Conservation (phyloP, 108 stramenopile species). For the Phaeodactylum tricornutum region DNA sequence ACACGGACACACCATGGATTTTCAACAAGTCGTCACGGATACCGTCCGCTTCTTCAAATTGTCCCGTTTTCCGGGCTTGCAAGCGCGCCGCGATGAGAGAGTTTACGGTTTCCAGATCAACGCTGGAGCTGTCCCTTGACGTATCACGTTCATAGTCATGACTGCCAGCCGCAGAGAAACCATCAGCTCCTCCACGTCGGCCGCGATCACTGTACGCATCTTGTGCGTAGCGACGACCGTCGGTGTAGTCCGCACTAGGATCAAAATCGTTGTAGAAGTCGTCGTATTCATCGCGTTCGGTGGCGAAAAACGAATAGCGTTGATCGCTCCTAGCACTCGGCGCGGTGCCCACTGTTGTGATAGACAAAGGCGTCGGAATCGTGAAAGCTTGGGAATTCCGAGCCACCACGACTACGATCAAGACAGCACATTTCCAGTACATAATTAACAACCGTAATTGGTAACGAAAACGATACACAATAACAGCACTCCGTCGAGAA, state of each 20-base stretch:
- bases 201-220: background rate
- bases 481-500: too few species aligned
- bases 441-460: too few species aligned
- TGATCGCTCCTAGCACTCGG: too few species aligned
- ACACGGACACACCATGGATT: slow-evolving; percentile 47
- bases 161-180: slow-evolving; percentile 3
- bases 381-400: too few species aligned
- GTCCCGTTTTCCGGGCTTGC: slow-evolving; percentile 19
- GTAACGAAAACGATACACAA: too few species aligned
- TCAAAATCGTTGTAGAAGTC: slow-evolving; percentile 37
- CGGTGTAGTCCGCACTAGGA: slow-evolving; percentile 14
- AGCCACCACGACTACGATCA: too few species aligned
- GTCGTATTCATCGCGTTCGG: slow-evolving; percentile 24
- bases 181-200: slow-evolving; percentile 15
- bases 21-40: slow-evolving; percentile 47
- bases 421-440: too few species aligned
- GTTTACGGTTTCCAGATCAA: slow-evolving; percentile 35
- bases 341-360: too few species aligned
- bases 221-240: background rate
- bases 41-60: slow-evolving; percentile 66
- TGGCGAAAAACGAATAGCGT: too few species aligned
- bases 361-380: too few species aligned
- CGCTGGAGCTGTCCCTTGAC: slow-evolving; percentile 27
- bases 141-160: slow-evolving; percentile 52
- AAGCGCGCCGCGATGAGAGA: slow-evolving; percentile 31